phyloP scores from a whole-genome alignment of 495 filamentous ascomycete genomes.

The Aspergillus funiculosus region DNA sequence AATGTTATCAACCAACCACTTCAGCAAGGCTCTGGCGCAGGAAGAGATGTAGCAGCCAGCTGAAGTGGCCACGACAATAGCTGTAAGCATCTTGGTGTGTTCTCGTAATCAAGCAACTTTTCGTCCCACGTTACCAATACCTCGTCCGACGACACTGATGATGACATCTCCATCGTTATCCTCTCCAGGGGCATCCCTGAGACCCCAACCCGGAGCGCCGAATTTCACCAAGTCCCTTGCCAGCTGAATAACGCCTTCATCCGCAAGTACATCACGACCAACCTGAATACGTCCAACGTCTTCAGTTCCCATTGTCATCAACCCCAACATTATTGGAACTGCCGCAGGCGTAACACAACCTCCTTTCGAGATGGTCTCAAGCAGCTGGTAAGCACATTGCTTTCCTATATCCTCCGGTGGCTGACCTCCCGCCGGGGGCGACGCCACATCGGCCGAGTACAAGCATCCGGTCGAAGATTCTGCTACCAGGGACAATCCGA shows the following conservation, averaged over 20 bases:
- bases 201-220: slow-evolving; percentile 79
- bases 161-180: slow-evolving; percentile 66
- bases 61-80: neutral
- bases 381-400: slow-evolving; percentile 79
- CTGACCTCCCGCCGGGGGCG: slow-evolving; percentile 71
- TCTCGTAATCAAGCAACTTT: slow-evolving; percentile 69
- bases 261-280: slow-evolving; percentile 67
- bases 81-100: neutral
- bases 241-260: slow-evolving; percentile 69
- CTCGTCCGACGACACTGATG: slow-evolving; percentile 85
- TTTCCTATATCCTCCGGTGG: slow-evolving; percentile 86
- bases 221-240: slow-evolving; percentile 80
- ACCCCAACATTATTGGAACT: slow-evolving; percentile 62
- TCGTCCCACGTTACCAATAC: slow-evolving; percentile 90
- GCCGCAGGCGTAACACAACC: slow-evolving; percentile 72
- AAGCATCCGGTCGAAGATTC: slow-evolving; percentile 81
- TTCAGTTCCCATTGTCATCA: slow-evolving; percentile 94
- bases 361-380: slow-evolving; percentile 74
- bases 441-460: slow-evolving; percentile 81
- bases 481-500: slow-evolving; percentile 82
- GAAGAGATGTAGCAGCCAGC: neutral
- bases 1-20: slow-evolving; percentile 1
- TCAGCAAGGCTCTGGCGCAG: neutral
- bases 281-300: slow-evolving; percentile 61
- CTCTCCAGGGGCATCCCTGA: slow-evolving; percentile 65